Conservation (phyloP, 371 early-diverging fungal species). For the Mortierella sp. region DNA sequence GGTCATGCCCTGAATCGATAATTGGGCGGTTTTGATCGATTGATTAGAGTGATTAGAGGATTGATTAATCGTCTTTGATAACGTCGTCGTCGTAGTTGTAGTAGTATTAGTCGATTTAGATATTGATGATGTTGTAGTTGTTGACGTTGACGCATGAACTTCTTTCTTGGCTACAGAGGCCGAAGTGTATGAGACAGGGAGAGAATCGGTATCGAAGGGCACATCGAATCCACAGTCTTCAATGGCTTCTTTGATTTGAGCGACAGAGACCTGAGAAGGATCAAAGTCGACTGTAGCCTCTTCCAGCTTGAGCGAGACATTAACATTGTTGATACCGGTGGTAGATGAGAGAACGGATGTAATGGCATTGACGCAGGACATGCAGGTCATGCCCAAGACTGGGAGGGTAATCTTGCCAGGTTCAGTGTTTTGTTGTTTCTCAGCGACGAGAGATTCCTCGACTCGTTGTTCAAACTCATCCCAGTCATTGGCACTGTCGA, state of each 20-base stretch:
- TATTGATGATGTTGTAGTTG: constrained; percentile 1
- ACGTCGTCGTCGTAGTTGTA: constrained; percentile 1
- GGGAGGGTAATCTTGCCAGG: constrained; percentile 43
- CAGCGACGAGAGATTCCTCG: constrained; percentile 32
- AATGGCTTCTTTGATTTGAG: constrained; percentile 56
- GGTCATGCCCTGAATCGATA: constrained; percentile 85
- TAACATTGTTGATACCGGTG: constrained; percentile 60
- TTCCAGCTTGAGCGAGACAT: constrained; percentile 66
- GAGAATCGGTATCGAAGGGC: constrained; percentile 22
- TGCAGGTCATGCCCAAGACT: constrained; percentile 89
- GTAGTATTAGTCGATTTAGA: background rate
- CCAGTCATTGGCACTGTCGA: constrained; percentile 45
- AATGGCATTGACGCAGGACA: constrained; percentile 83
- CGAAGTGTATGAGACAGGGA: background rate
- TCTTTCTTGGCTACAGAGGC: background rate
- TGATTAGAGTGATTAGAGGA: background rate
- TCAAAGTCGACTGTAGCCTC: constrained; percentile 62
- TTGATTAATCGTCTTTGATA: constrained; percentile 19
- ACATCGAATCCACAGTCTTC: constrained; percentile 76
- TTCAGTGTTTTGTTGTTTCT: constrained; percentile 10
- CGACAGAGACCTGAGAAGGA: constrained; percentile 13
- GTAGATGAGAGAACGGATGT: constrained; percentile 60
- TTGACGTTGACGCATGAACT: background rate
- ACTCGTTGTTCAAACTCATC: constrained; percentile 48
- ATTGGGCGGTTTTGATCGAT: constrained; percentile 43